A percentile compares a stretch with the other conserved stretches of the same genome.
Evolutionary conservation across 495 filamentous ascomycete genomes (phyloP).

Genomic region (Neurospora africana): DNA sequence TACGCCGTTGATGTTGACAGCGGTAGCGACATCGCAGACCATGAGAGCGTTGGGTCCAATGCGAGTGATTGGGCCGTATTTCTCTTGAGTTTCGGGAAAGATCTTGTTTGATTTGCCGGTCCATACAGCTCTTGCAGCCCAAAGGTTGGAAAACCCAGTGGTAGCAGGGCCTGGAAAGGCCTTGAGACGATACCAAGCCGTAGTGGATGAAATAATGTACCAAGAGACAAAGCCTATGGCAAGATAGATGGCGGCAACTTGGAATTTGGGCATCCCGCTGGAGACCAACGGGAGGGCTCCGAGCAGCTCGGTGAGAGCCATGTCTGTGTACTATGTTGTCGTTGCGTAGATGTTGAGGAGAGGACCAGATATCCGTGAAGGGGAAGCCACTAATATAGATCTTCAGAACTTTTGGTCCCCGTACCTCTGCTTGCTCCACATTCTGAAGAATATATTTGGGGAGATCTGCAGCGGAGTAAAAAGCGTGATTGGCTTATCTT

Average conservation of each 20-base stretch:
- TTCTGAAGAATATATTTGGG: not conserved
- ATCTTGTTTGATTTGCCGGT: not conserved
- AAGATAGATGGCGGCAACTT: not conserved
- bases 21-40: constrained; percentile 19
- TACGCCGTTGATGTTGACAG: constrained; percentile 16
- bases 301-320: not conserved
- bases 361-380: not conserved
- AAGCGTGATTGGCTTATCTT: not conserved
- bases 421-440: not conserved
- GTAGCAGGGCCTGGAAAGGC: constrained; percentile 13
- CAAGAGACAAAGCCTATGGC: not conserved
- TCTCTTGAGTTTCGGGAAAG: constrained; percentile 13
- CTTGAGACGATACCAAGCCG: constrained; percentile 12
- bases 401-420: not conserved
- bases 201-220: constrained; percentile 1
- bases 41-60: constrained; percentile 27
- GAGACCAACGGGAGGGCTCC: not conserved
- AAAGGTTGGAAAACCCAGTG: constrained; percentile 14
- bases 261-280: not conserved
- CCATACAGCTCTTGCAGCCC: not conserved
- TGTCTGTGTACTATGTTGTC: not conserved
- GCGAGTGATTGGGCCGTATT: constrained; percentile 36
- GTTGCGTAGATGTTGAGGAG: not conserved
- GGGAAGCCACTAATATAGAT: not conserved
- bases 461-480: not conserved